phyloP scores from a whole-genome alignment of 2,329 filamentous ascomycete species.

The Emmonsiellopsis sp. region DNA sequence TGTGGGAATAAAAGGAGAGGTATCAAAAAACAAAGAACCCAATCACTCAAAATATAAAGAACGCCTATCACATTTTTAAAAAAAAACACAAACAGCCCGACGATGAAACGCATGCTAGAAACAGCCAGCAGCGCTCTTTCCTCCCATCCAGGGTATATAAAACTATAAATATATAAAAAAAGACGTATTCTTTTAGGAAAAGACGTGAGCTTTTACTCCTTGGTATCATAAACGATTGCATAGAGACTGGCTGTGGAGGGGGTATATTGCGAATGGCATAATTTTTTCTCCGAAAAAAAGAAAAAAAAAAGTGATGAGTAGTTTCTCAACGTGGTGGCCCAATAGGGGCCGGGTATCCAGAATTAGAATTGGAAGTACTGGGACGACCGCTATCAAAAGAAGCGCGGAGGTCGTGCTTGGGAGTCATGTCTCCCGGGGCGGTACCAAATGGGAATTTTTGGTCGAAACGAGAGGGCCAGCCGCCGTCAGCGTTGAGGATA shows the following conservation, averaged over 20 bases:
- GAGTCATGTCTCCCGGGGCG: constrained; percentile 67
- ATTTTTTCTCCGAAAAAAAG: not conserved
- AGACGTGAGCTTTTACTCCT: constrained; percentile 1
- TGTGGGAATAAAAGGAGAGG: no score
- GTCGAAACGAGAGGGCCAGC: constrained; percentile 46
- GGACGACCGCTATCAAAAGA: constrained; percentile 87
- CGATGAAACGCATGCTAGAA: not conserved
- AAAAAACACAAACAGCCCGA: not conserved
- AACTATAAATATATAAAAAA: not conserved
- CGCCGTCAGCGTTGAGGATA: constrained; percentile 50
- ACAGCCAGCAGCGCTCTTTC: not conserved
- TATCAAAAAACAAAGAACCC: no score
- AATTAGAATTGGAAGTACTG: constrained; percentile 92
- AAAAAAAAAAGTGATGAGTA: constrained; percentile 31
- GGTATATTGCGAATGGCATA: constrained; percentile 33
- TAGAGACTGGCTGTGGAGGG: constrained; percentile 18
- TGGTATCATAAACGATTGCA: constrained; percentile 16
- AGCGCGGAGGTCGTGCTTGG: constrained; percentile 71
- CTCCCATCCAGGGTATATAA: constrained; percentile 4
- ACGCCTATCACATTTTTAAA: not conserved
- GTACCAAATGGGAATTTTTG: constrained; percentile 58
- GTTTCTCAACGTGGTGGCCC: constrained; percentile 78
- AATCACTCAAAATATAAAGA: no score
- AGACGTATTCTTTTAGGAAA: not conserved
- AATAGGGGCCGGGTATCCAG: constrained; percentile 90